Evolutionary conservation across 257 asterid genomes (phyloP), one percentile per base, ranked within the genome.

Genomic region (Phtheirospermum japonicum): DNA sequence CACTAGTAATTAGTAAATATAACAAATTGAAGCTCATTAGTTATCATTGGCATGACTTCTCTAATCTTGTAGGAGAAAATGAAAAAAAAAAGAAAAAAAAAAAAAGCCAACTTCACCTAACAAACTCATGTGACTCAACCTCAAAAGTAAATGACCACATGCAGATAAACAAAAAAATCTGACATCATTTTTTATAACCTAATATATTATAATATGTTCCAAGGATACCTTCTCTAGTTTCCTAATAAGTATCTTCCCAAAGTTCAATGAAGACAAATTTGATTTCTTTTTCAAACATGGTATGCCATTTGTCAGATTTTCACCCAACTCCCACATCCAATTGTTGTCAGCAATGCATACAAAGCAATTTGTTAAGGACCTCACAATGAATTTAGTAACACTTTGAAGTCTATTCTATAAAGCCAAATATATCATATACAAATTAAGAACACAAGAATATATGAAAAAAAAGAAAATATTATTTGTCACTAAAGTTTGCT

Each of bases 221-320:
- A n/a, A n/a, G n/a, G n/a, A n/a, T n/a, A n/a, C n/a, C n/a, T n/a
- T n/a, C n/a, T n/a, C 40, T 37, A 37, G 43, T 67, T 71, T 71
- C 71, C 74, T 14, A 32, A 60, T 53, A 40, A 68, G 67, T 66
- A 56, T 73, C 54, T 76, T 71, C 61, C n/a, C n/a, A n/a, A n/a
- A 52, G 68, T 63, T 71, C 40, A 62, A 59, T 60, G 71, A 40
- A 48, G 81, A 67, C 71, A 71, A 63, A n/a, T n/a, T n/a, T n/a
- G 19, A 39, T 34, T 43, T 59, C 59, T 45, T 80, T 73, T 68
- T 36, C 70, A 68, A 70, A 65, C 64, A 67, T 68, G 74, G 76
- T 67, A 71, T 69, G 82, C 73, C 78, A 73, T 66, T 76, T 80
- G 76, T 83, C 76, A 59, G 57, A 64, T 66, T 39, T 13, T 53